Percentiles rank a stretch among this genome's conserved stretches.
Evolutionary conservation across 2,329 filamentous ascomycete species (phyloP).

Genomic region (Endoconidiophora polonica): DNA sequence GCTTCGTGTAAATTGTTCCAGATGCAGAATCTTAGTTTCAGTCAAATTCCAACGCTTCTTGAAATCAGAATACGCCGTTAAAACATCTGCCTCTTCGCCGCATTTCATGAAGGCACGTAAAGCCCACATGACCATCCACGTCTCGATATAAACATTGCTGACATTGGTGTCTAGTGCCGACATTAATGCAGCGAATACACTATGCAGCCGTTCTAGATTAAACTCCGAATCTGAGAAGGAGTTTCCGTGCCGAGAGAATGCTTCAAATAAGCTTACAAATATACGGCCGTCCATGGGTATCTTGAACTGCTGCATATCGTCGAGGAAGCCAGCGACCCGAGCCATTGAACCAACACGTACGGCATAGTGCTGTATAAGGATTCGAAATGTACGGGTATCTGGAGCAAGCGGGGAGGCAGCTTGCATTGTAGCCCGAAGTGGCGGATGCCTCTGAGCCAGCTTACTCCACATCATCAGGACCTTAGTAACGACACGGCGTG

Average conservation of each 20-base stretch:
- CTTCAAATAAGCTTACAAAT: constrained; percentile 68
- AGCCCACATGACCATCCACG: constrained; percentile 44
- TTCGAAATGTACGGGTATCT: constrained; percentile 61
- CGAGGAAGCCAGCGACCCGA: constrained; percentile 52
- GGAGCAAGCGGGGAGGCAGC: constrained; percentile 45
- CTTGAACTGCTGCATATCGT: constrained; percentile 59
- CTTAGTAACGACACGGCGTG: constrained; percentile 33
- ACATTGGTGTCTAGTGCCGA: constrained; percentile 31
- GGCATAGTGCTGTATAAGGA: constrained; percentile 62
- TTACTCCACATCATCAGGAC: constrained; percentile 41
- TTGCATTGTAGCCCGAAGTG: constrained; percentile 4
- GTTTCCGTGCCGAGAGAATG: constrained; percentile 50
- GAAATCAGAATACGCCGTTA: constrained; percentile 37
- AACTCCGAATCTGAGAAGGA: constrained; percentile 37
- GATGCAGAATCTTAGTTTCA: constrained; percentile 30
- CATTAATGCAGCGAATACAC: constrained; percentile 50
- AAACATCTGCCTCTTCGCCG: constrained; percentile 31
- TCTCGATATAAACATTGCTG: constrained; percentile 33
- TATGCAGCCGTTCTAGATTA: constrained; percentile 51
- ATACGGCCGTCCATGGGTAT: constrained; percentile 58
- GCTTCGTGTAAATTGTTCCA: constrained; percentile 24
- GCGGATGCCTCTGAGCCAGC: constrained; percentile 26
- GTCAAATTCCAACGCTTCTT: constrained; percentile 30
- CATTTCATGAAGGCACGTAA: constrained; percentile 49
- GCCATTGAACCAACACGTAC: constrained; percentile 51